Evolutionary conservation across 2,329 filamentous ascomycete genomes (phyloP), one percentile per base, ranked within the genome.

Genomic region (Ophiocordyceps camponoti-rufipedis): DNA sequence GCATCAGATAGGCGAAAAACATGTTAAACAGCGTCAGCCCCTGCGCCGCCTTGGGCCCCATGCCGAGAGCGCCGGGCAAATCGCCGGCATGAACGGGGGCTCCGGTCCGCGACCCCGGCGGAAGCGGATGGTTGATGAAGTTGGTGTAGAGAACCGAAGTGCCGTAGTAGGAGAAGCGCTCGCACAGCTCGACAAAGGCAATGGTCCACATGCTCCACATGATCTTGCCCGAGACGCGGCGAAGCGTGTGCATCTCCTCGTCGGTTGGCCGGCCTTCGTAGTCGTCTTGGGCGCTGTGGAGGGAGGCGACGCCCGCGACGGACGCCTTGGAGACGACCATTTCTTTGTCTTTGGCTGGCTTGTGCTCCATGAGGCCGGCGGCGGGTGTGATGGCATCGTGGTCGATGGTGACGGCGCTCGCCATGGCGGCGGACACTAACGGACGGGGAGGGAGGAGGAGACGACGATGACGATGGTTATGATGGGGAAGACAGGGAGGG

Each of bases 111-210:
- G 74, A 78, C 14, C 68, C 69, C 0, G 49, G 45, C 1, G 77
- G 76, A 28, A 80, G 61, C 31, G 66, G 62, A 44, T 71, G 66
- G 52, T 74, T 71, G 54, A 80, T 71, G 54, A 76, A 81, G 61
- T 80, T 80, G 57, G 74, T 75, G 73, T 80, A 83, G 29, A 84
- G 67, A 31, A 79, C 70, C 41, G 75, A 72, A 5, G 78, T 79
- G 46, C 82, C 82, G 55, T 86, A 85, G 72, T 85, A 87, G 13
- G 78, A 81, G 63, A 84, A 85, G 43, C 82, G 78, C 64, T 87
- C 82, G 63, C 78, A 83, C 47, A 85, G 65, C 62, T 87, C 82
- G 48, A 82, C 75, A 49, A 85, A 77, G 43, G 79, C 80, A 48
- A 87, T 74, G 28, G 76, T 78, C 62, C 77, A 86, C 47, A 80